Base-by-base conservation (phyloP, 495 filamentous ascomycete genomes). In the Parathielavia appendiculata region DNA sequence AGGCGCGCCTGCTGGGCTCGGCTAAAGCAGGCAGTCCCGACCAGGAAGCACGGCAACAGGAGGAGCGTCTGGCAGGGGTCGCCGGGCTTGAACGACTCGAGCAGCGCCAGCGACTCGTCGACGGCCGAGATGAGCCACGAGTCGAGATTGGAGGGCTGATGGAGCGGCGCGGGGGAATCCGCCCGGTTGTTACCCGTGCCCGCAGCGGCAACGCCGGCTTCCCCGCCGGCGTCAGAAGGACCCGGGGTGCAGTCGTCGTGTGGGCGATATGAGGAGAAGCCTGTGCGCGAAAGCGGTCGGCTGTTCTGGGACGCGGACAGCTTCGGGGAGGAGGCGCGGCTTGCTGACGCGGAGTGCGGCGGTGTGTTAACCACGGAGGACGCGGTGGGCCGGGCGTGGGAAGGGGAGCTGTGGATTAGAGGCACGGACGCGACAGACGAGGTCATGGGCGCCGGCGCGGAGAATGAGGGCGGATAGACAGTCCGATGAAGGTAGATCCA, bases 401-500 rank as follows among this genome's bases (percentile, higher is more conserved):
- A n/a, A 19, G 58, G 46, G 14, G 57, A 58, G 54, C 52, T 57
- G 47, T 56, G 54, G 38, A 56, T 11, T 16, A 53, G 20, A 9
- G 68, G 56, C 10, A 69, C 51, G 49, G 69, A 71, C 26, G 49
- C 57, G 9, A 65, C 62, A 9, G 68, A 66, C 2, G 67, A 64
- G 30, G 63, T 51, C 30, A 64, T 59, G 10, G 70, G 57, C 7
- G 68, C 57, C 5, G 69, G 57, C n/a, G 75, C 56, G 7, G 59
- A 56, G 0, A 71, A 56, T 12, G 71, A 72, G 1, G 79, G 79
- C n/a, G 88, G 87, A 57, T 87, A 84, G 62, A 93, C 88, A 1
- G 91, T 95, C 32, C 91, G 84, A 68, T 87, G 88, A 0, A 96
- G 79, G 66, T 96, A 96, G 6, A 95, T 83, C 90, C 90, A 95